A percentile compares a stretch with the other conserved stretches of the same genome.
phyloP scores from a whole-genome alignment of 345 rosid genomes.

The Pugionium dolabratum region DNA sequence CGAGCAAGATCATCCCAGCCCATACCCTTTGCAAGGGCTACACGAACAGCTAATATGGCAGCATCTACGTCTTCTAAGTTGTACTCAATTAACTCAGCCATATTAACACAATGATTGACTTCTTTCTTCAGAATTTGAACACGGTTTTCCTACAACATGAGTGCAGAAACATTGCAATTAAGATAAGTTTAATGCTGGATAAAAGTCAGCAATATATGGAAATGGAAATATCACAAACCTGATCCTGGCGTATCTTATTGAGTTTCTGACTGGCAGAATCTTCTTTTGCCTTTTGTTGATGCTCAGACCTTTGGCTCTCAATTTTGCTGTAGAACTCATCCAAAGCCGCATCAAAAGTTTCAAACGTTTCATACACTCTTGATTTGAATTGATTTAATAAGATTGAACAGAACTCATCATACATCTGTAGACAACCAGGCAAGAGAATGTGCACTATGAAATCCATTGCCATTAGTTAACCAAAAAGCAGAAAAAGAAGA shows the following conservation, averaged over 20 bases:
- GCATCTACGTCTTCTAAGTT: conserved; percentile 96
- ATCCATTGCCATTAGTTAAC: not conserved
- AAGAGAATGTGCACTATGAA: conserved; percentile 11
- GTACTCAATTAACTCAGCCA: conserved; percentile 93
- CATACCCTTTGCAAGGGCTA: conserved; percentile 94
- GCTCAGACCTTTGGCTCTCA: conserved; percentile 88
- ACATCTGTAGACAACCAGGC: conserved; percentile 64
- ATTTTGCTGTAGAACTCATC: conserved; percentile 98
- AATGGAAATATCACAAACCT: conserved; percentile 52
- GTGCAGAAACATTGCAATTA: conserved; percentile 22
- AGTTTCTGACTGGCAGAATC: conserved; percentile 78
- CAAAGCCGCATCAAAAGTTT: conserved; percentile 88
- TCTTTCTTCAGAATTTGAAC: conserved; percentile 72
- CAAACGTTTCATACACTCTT: conserved; percentile 72
- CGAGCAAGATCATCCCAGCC: conserved; percentile 98
- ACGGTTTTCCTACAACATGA: conserved; percentile 71
- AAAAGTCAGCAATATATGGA: not conserved
- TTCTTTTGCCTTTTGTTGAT: conserved; percentile 92
- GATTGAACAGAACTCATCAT: conserved; percentile 94
- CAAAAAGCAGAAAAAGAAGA: not conserved
- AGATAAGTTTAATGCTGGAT: conserved; percentile 1
- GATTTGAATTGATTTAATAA: conserved; percentile 84
- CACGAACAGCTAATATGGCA: conserved; percentile 96
- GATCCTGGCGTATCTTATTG: conserved; percentile 82
- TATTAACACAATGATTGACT: conserved; percentile 70